A percentile compares a stretch with the other conserved stretches of the same genome.
phyloP scores from a whole-genome alignment of 352 stramenopile species.

The Globisporangium solare region DNA sequence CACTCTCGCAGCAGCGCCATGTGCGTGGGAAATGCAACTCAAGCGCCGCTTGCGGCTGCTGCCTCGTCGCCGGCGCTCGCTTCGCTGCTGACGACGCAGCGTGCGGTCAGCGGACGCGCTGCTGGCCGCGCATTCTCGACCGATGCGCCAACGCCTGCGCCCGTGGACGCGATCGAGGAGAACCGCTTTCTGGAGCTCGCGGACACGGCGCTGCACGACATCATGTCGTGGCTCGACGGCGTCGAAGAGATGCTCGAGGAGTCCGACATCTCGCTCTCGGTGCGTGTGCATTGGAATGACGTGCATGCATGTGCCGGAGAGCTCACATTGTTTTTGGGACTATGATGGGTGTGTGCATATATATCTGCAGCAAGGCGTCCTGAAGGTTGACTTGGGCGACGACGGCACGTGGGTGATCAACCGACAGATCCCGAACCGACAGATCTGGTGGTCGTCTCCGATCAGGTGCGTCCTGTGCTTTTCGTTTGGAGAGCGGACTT shows the following conservation, averaged over 20 bases:
- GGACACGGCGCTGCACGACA: constrained; percentile 65
- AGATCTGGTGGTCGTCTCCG: constrained; percentile 97
- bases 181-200: constrained; percentile 77
- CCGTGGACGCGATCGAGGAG: constrained; percentile 42
- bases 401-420: constrained; percentile 97
- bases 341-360: neutral
- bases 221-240: constrained; percentile 75
- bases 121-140: too few species aligned
- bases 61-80: neutral
- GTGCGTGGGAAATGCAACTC: neutral
- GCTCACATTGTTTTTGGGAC: too few species aligned
- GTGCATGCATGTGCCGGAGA: too few species aligned
- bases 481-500: neutral
- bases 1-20: neutral
- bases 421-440: constrained; percentile 96
- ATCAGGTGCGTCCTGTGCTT: constrained; percentile 57
- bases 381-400: constrained; percentile 92
- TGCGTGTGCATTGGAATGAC: constrained; percentile 16
- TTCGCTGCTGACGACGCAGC: constrained; percentile 1
- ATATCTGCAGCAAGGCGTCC: constrained; percentile 88
- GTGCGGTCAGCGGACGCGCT: neutral
- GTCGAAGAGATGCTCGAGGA: constrained; percentile 86
- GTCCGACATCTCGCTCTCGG: constrained; percentile 72
- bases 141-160: neutral
- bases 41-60: constrained; percentile 3